Evolutionary conservation across 202 grass and related monocot genomes (phyloP), one percentile per base, ranked within the genome.

Genomic region (Miscanthus sacchariflorus): DNA sequence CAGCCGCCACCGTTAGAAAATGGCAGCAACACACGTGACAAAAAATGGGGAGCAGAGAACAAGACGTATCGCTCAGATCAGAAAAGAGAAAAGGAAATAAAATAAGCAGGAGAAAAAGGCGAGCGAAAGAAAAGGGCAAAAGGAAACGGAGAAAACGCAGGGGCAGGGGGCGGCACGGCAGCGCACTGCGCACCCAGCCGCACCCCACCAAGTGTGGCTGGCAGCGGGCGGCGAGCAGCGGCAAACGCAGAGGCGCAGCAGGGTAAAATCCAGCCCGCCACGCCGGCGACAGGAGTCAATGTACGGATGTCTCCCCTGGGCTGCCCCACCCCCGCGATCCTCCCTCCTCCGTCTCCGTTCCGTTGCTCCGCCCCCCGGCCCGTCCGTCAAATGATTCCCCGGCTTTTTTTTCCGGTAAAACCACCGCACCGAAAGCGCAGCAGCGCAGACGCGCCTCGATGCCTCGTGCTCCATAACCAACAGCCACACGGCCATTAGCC

Each of bases 201-300:
- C 50, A 54, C 50, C 50, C 50, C 50, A 54, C 50, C 50, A 54
- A 13, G 48, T 56, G 52, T 56, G 52, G 52, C 52, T 58, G 19
- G 54, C 54, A 87, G 35, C 72, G 72, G 44, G 23, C 54, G 85
- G 42, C 71, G 72, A 23, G 23, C 72, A 48, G 59, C 59, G 59
- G 59, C 59, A 25, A 24, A 1, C 63, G n/a, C 63, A 65, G 74
- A n/a, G 21, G 19, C 3, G 38, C 23, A 3, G 45, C 66, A 4
- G 45, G 52, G 70, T 74, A 84, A 84, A 90, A 91, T 90, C 78
- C 80, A 85, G 87, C 73, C 83, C 33, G 86, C 78, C 90, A 90
- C 90, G 88, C 84, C 91, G 84, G 82, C 82, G 87, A 90, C 93
- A 91, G 81, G 67, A 90, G 90, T 95, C 93, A 89, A 88, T 70